A percentile compares a stretch with the other conserved stretches of the same genome.
Conservation (phyloP, 495 filamentous ascomycete species). For the Sabuloglossum arenarium region DNA sequence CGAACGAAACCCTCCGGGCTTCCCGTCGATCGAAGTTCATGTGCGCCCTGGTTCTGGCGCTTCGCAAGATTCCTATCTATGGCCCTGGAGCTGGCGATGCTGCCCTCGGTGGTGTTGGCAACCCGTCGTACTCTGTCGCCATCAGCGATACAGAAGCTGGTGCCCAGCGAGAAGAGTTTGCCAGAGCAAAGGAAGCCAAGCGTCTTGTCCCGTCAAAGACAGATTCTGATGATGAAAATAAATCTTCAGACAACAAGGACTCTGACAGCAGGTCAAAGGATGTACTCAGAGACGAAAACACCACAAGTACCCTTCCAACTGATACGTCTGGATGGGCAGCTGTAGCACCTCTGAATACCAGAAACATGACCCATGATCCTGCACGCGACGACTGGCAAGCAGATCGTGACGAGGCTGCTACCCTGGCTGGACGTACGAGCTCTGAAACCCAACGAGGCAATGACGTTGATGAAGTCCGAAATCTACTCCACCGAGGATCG, state of each 20-base stretch:
- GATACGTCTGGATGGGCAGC: slow-evolving; percentile 21
- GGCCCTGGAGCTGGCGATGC: slow-evolving; percentile 54
- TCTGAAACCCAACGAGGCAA: slow-evolving; percentile 14
- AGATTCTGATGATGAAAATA: slow-evolving; percentile 6
- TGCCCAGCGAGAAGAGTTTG: slow-evolving; percentile 34
- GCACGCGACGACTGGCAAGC: slow-evolving; percentile 18
- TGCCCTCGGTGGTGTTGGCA: slow-evolving; percentile 40
- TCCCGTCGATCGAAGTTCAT: slow-evolving; percentile 87
- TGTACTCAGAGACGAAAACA: background rate
- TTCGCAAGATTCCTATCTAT: slow-evolving; percentile 74
- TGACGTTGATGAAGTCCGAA: slow-evolving; percentile 9
- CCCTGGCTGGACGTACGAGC: slow-evolving; percentile 12
- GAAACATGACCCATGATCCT: slow-evolving; percentile 21
- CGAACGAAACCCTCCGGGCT: slow-evolving; percentile 67
- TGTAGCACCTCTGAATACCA: slow-evolving; percentile 23
- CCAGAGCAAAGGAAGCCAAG: slow-evolving; percentile 36
- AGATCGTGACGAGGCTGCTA: slow-evolving; percentile 12
- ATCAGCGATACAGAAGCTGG: slow-evolving; percentile 43
- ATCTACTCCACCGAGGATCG: slow-evolving; percentile 17
- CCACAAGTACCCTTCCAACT: slow-evolving; percentile 6
- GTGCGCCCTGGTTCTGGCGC: slow-evolving; percentile 72
- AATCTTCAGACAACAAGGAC: slow-evolving; percentile 5
- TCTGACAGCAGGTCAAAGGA: slow-evolving; percentile 7
- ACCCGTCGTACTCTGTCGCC: slow-evolving; percentile 55
- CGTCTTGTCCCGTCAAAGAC: slow-evolving; percentile 33